Evolutionary conservation across 2,329 filamentous ascomycete genomes (phyloP), one percentile per base, ranked within the genome.

Genomic region (Venturia asperata): DNA sequence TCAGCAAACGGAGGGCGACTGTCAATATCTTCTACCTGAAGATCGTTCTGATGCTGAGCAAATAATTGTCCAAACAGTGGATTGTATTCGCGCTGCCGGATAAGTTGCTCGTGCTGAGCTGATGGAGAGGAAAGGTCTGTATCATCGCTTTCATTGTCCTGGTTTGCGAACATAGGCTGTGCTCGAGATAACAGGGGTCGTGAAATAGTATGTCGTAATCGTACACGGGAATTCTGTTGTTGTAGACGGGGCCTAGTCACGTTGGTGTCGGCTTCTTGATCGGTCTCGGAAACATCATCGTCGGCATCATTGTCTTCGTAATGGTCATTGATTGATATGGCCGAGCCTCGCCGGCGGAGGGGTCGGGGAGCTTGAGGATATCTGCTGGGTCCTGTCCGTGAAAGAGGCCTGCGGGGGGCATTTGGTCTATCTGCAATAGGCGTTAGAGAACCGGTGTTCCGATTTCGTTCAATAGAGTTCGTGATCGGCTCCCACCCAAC

Each of bases 361-460:
- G 74, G 74, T 68, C 75, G 74, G 24, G 73, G 73, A 63, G 73
- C 71, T 64, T 72, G 67, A 67, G 73, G 72, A 65, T 71, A 62
- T 58, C 52, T 58, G 52, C 52, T 37, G 62, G 72, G 74, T 63
- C 72, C 73, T 62, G 70, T 69, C 68, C 75, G 74, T 56, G 75
- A 77, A 64, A 75, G 74, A 45, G 75, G 75, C 63, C 74, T 75
- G 65, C 76, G 76, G 41, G 72, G 70, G 70, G 72, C 72, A 67
- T 73, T 72, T 65, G 74, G 74, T 73, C 74, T 74, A 77, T 77
- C 76, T 78, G 76, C 74, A 77, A 75, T 76, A 77, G 76, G 75
- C 75, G 76, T 78, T 75, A 78, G 76, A 77, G 75, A 77, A 74
- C 76, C 74, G 72, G 72, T 73, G 72, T 75, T 75, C 74, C 75